phyloP scores from a whole-genome alignment of 306 rosid genomes.

The Citrullus colocynthis region DNA sequence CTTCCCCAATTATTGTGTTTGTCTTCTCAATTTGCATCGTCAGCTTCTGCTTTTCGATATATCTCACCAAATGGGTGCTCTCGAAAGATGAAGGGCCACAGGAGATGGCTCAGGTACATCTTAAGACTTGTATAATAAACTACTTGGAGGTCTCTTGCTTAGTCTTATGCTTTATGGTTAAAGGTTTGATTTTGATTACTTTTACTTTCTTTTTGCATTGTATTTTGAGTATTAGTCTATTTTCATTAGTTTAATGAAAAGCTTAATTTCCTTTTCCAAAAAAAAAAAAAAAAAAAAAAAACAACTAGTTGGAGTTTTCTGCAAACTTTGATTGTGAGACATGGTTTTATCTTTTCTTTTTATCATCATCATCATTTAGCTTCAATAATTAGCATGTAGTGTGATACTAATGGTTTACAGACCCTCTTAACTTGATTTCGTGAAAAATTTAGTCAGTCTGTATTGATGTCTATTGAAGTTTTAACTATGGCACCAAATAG shows the following conservation, averaged over 20 bases:
- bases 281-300: too few relatives aligned
- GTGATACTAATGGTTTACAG: not conserved
- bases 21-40: constrained; percentile 79
- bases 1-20: constrained; percentile 80
- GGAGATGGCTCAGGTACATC: constrained; percentile 90
- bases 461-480: not conserved
- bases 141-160: not conserved
- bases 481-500: not conserved
- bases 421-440: not conserved
- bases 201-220: too few relatives aligned
- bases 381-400: not conserved
- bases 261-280: too few relatives aligned
- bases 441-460: not conserved
- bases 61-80: constrained; percentile 90
- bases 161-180: too few relatives aligned
- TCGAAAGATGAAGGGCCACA: constrained; percentile 97
- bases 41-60: constrained; percentile 70
- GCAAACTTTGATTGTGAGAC: not conserved
- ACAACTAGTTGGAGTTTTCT: not conserved
- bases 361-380: not conserved
- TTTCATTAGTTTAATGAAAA: too few relatives aligned
- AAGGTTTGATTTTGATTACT: too few relatives aligned
- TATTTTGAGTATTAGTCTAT: too few relatives aligned
- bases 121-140: not conserved
- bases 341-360: not conserved